phyloP scores from a whole-genome alignment of 805 yeast genomes.

The Huiozyma sinensis region DNA sequence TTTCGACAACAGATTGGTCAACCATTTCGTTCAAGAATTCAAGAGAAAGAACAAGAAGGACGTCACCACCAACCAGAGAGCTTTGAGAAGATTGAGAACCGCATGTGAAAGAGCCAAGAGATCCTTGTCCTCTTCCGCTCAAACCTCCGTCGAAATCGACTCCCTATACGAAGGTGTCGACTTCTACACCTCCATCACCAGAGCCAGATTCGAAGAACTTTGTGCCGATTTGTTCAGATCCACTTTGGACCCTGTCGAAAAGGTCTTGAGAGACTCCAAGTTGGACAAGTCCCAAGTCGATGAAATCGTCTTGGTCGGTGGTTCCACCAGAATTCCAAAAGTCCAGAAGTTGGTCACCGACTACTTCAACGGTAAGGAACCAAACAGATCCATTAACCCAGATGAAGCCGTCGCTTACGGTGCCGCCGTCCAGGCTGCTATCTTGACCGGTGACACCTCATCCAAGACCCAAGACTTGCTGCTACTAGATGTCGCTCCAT shows the following conservation, averaged over 20 bases:
- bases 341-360: conserved; percentile 94
- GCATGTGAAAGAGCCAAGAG: conserved; percentile 99
- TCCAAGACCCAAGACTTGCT: conserved; percentile 95
- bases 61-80: conserved; percentile 86
- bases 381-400: conserved; percentile 96
- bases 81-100: conserved; percentile 95
- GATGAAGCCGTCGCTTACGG: conserved; percentile 99
- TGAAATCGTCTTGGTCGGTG: conserved; percentile 96
- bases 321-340: conserved; percentile 98
- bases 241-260: conserved; percentile 92
- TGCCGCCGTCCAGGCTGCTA: conserved; percentile 98
- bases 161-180: conserved; percentile 94
- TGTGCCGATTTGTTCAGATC: conserved; percentile 94
- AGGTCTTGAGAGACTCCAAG: conserved; percentile 89
- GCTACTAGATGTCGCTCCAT: conserved; percentile 97
- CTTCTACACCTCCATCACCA: conserved; percentile 94
- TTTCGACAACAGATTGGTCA: conserved; percentile 93
- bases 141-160: conserved; percentile 93
- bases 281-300: conserved; percentile 84
- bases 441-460: conserved; percentile 92
- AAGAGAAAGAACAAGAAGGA: conserved; percentile 98
- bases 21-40: conserved; percentile 88
- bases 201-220: conserved; percentile 98
- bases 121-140: conserved; percentile 93
- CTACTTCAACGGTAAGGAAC: conserved; percentile 97